Evolutionary conservation across 768 basidiomycete genomes (phyloP).

Genomic region (Tylopilus sp.): DNA sequence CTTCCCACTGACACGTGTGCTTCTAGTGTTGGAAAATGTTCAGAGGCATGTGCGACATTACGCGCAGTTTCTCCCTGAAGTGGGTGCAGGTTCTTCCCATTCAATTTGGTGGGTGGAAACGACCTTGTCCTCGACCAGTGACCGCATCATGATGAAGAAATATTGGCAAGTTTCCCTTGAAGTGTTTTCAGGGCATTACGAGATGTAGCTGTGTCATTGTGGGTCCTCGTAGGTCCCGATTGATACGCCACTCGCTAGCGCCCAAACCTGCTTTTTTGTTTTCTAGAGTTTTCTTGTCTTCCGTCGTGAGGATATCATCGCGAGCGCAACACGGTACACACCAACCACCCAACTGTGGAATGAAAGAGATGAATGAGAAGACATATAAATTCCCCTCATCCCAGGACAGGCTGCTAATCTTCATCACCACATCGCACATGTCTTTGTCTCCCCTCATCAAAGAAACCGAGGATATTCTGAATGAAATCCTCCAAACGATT

Average conservation of each 20-base stretch:
- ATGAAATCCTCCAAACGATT: background rate
- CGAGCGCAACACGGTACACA: background rate
- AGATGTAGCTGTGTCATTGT: background rate
- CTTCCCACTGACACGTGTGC: no score
- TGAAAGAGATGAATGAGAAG: background rate
- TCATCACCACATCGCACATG: slow-evolving; percentile 1
- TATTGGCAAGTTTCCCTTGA: no score
- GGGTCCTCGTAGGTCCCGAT: background rate
- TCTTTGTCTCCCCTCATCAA: background rate
- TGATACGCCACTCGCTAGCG: background rate
- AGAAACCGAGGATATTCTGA: background rate
- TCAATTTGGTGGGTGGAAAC: background rate
- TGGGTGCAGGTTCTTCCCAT: background rate
- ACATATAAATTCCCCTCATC: slow-evolving; percentile 12
- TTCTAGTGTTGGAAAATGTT: no score
- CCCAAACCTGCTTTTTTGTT: slow-evolving; percentile 12
- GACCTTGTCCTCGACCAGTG: background rate
- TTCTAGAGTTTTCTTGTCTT: slow-evolving; percentile 9
- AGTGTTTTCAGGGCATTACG: background rate
- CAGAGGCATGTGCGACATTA: background rate
- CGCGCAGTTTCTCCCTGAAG: background rate
- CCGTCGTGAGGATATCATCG: slow-evolving; percentile 12
- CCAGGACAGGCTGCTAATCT: background rate
- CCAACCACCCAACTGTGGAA: background rate
- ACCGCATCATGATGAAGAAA: background rate